Conservation (phyloP, 768 basidiomycete genomes). For the Trametes cinnabarina region DNA sequence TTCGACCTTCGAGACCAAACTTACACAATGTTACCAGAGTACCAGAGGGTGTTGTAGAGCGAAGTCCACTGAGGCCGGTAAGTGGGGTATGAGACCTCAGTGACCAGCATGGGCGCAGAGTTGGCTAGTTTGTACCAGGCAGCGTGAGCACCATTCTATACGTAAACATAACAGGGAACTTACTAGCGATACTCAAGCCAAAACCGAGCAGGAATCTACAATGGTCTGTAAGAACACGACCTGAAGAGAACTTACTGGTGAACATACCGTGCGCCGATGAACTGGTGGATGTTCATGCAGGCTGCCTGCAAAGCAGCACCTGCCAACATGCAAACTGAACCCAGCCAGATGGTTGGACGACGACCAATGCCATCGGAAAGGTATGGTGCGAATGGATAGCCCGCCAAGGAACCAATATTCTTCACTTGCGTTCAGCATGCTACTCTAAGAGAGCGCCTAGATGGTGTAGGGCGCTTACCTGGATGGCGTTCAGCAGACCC, state of each 20-base stretch:
- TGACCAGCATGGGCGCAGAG: conserved; percentile 80
- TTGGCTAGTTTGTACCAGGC: conserved; percentile 40
- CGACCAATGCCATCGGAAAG: conserved; percentile 72
- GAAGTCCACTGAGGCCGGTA: conserved; percentile 81
- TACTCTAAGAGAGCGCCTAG: not conserved
- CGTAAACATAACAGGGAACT: conserved; percentile 17
- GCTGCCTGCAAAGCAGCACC: conserved; percentile 71
- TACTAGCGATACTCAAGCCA: conserved; percentile 68
- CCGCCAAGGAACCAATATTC: conserved; percentile 70
- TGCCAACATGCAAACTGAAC: conserved; percentile 67
- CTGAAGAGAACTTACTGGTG: not conserved
- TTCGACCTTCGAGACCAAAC: conserved; percentile 23
- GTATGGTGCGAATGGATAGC: conserved; percentile 69
- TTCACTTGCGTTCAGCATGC: conserved; percentile 30
- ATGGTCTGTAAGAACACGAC: conserved; percentile 1
- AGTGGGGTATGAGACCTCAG: conserved; percentile 81
- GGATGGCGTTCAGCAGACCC: conserved; percentile 73
- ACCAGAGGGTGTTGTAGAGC: conserved; percentile 84
- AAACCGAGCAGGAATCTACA: conserved; percentile 69
- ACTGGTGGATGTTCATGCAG: conserved; percentile 71
- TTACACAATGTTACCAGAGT: conserved; percentile 75
- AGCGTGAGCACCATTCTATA: conserved; percentile 23
- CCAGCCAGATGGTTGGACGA: conserved; percentile 61
- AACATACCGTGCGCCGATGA: conserved; percentile 72
- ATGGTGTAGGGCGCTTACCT: conserved; percentile 37